Evolutionary conservation across 352 stramenopile genomes (phyloP).

Genomic region (Phytophthora niederhauseri): DNA sequence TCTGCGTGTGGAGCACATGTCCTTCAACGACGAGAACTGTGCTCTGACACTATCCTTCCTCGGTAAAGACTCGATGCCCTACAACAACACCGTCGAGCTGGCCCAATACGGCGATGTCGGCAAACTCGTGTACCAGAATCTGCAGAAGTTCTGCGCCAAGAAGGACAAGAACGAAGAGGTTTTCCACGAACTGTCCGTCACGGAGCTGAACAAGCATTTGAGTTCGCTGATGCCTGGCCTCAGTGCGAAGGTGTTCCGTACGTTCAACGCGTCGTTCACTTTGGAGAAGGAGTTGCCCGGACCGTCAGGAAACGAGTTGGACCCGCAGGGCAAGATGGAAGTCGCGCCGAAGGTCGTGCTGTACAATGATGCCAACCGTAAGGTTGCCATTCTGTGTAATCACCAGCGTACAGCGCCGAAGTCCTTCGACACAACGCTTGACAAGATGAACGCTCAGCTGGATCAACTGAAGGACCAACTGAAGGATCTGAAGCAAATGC

Average conservation of each 20-base stretch:
- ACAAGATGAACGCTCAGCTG: constrained; percentile 95
- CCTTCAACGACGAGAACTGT: constrained; percentile 94
- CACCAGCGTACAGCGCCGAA: constrained; percentile 99
- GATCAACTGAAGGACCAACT: constrained; percentile 94
- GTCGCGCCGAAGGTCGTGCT: constrained; percentile 93
- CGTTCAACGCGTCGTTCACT: constrained; percentile 99
- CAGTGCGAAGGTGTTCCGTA: constrained; percentile 99
- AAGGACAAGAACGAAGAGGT: constrained; percentile 98
- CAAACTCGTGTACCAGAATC: constrained; percentile 95
- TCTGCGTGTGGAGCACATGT: constrained; percentile 98
- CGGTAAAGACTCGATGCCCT: constrained; percentile 99
- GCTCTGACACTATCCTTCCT: constrained; percentile 99
- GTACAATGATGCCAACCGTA: constrained; percentile 99
- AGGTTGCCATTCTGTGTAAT: constrained; percentile 99
- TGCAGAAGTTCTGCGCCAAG: constrained; percentile 96
- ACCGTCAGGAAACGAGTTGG: constrained; percentile 45
- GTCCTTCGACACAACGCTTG: constrained; percentile 94
- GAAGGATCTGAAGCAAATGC: constrained; percentile 95
- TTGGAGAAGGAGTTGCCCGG: constrained; percentile 97
- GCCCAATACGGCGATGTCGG: constrained; percentile 90
- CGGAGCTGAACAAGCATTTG: constrained; percentile 98
- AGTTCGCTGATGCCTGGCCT: constrained; percentile 99
- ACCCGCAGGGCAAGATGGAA: constrained; percentile 68
- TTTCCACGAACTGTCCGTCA: constrained; percentile 97
- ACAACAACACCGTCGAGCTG: constrained; percentile 99